Evolutionary conservation across 2,329 filamentous ascomycete genomes (phyloP).

Genomic region (Colletotrichum coccodes): DNA sequence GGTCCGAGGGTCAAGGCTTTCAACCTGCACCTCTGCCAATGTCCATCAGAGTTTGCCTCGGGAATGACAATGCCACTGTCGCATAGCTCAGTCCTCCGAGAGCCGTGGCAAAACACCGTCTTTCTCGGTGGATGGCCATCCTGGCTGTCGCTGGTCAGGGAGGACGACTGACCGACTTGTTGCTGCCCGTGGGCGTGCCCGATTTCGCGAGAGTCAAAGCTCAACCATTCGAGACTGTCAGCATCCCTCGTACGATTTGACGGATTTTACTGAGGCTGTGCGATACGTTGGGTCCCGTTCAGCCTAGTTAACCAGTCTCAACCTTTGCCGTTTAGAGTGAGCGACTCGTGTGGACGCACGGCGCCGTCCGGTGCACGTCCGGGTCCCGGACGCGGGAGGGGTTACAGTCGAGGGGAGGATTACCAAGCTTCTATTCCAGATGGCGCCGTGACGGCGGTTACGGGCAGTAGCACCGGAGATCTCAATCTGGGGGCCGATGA

Average conservation of each 20-base stretch:
- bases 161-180: neutral
- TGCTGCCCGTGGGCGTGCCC: neutral
- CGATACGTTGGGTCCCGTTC: neutral
- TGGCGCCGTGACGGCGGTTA: neutral
- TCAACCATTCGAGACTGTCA: neutral
- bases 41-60: neutral
- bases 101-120: neutral
- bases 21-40: neutral
- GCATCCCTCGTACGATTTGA: neutral
- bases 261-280: neutral
- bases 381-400: neutral
- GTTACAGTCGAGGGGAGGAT: too few species aligned
- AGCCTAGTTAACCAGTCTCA: slow-evolving; percentile 11
- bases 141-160: too few species aligned
- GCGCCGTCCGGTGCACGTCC: slow-evolving; percentile 2
- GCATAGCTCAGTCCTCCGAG: neutral
- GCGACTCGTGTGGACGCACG: neutral
- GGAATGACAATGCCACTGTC: neutral
- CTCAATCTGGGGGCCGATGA: neutral
- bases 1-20: neutral
- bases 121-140: too few species aligned
- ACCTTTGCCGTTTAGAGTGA: slow-evolving; percentile 17
- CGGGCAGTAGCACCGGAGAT: neutral
- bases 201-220: neutral
- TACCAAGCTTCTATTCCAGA: neutral